Percentiles rank a stretch among this genome's conserved stretches.
Evolutionary conservation across 2,329 filamentous ascomycete genomes (phyloP).

Genomic region (Ophiostoma sp.): DNA sequence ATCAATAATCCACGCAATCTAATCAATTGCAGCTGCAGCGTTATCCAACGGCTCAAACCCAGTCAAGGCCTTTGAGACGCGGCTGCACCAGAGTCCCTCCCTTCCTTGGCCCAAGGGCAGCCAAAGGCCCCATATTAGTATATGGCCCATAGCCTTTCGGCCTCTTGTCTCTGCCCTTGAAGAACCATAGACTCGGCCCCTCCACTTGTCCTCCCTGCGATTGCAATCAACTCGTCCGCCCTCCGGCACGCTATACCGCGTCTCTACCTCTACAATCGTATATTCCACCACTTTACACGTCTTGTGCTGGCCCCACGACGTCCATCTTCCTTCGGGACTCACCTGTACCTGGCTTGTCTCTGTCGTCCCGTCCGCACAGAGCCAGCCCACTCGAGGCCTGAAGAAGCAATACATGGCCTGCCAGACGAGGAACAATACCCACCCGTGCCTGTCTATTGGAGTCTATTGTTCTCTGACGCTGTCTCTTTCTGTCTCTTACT

Average conservation of each 20-base stretch:
- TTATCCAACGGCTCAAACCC: conserved; percentile 2
- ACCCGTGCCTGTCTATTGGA: conserved; percentile 4
- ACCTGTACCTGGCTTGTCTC: conserved; percentile 6
- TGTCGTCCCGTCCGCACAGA: not conserved
- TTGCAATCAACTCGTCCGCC: conserved; percentile 19
- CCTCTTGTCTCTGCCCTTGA: conserved; percentile 15
- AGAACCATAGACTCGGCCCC: conserved; percentile 4
- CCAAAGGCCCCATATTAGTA: not conserved
- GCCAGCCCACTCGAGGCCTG: not conserved
- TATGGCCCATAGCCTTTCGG: conserved; percentile 2
- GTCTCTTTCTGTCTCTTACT: not conserved
- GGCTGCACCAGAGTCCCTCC: conserved; percentile 4
- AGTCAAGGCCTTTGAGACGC: not conserved
- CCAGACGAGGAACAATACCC: not conserved
- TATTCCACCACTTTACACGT: conserved; percentile 9
- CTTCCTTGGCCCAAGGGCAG: conserved; percentile 11
- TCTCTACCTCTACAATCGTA: conserved; percentile 2
- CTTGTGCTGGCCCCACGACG: not conserved
- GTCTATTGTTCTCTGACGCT: conserved; percentile 1
- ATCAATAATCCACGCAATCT: not conserved
- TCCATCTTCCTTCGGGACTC: not conserved
- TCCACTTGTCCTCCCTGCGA: conserved; percentile 7
- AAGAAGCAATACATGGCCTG: conserved; percentile 8
- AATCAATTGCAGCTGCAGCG: not conserved
- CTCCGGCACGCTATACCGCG: conserved; percentile 15